Base-by-base conservation (phyloP, 2,329 filamentous ascomycete species). In the Orbilia brochopaga region DNA sequence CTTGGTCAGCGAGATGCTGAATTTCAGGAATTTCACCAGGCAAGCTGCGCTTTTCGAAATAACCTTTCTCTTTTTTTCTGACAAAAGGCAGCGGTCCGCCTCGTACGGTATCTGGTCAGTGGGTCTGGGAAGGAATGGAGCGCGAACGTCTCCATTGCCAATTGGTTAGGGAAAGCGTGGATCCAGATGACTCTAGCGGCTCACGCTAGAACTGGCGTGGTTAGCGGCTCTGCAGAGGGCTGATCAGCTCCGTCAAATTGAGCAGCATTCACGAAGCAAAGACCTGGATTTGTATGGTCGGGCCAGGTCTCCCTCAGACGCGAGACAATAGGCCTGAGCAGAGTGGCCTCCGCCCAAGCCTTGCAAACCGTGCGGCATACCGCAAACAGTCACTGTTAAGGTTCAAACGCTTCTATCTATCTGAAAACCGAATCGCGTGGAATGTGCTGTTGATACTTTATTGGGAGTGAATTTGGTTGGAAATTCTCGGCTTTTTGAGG, bases 221-320 rank as follows among this genome's bases (percentile, higher is more conserved):
- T 52, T 65, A 65, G 61, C 21, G 6, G 5, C 30, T 40, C 15
- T n/a, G 32, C 23, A 15, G 15, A 24, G 10, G 44, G 60, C 42
- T 23, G 61, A 65, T 65, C 61, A 32, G 17, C 61, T 65, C 61
- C 61, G 61, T 58, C n/a, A 15, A 58, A 58, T 52, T 52, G 53
- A 44, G 53, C 61, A 53, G 2, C 30, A 42, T 58, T 57, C 15
- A 17, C n/a, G n/a, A 27, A 24, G n/a, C 27, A 23, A 40, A 24
- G 59, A 50, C 40, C n/a, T 21, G 23, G 55, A 40, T 24, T 37
- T 2, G 37, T 4, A 42, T 13, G 37, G 37, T 13, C 13, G 4
- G n/a, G 4, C 13, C 15, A 15, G 37, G n/a, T 32, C 3, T 32
- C 8, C 27, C 27, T 32, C 11, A 13, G 37, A 42, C 13, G 37